Percentiles rank a stretch among this genome's conserved stretches.
phyloP scores from a whole-genome alignment of 2,329 filamentous ascomycete species.

The Orbilia oligospora region DNA sequence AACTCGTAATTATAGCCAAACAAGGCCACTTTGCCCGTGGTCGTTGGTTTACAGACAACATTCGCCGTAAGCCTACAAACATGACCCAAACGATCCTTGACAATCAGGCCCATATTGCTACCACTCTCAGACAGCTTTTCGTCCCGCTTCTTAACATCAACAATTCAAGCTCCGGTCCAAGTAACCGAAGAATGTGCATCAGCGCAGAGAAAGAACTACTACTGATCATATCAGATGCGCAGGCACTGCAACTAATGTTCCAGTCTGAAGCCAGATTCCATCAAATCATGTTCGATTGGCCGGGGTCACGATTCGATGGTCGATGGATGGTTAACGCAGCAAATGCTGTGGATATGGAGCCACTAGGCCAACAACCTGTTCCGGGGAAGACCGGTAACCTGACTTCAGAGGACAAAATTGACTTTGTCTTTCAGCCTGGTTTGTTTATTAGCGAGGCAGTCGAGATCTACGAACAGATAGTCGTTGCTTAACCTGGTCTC shows the following conservation, averaged over 20 bases:
- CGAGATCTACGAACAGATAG: constrained; percentile 33
- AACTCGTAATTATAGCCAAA: constrained; percentile 5
- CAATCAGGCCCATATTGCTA: constrained; percentile 40
- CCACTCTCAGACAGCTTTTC: constrained; percentile 44
- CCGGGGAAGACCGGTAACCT: constrained; percentile 10
- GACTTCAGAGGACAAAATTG: constrained; percentile 15
- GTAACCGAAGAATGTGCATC: constrained; percentile 21
- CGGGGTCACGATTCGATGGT: constrained; percentile 28
- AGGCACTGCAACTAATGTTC: constrained; percentile 59
- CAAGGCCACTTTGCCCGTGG: constrained; percentile 40
- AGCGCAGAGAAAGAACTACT: constrained; percentile 48
- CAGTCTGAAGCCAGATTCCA: constrained; percentile 48
- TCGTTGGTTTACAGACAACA: constrained; percentile 46
- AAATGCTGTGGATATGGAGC: constrained; percentile 7
- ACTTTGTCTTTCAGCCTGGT: constrained; percentile 46
- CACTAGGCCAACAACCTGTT: neutral
- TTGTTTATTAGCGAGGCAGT: constrained; percentile 38
- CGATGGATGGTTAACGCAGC: constrained; percentile 51
- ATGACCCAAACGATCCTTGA: constrained; percentile 30
- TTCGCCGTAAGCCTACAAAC: constrained; percentile 47
- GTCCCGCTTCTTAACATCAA: constrained; percentile 44
- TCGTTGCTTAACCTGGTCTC: constrained; percentile 2
- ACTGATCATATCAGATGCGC: constrained; percentile 50
- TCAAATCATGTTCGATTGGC: constrained; percentile 37
- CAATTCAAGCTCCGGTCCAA: neutral